A percentile compares a stretch with the other conserved stretches of the same genome.
phyloP scores from a whole-genome alignment of 1,284 basidiomycete species.

The Cryptococcus jaspeensis region DNA sequence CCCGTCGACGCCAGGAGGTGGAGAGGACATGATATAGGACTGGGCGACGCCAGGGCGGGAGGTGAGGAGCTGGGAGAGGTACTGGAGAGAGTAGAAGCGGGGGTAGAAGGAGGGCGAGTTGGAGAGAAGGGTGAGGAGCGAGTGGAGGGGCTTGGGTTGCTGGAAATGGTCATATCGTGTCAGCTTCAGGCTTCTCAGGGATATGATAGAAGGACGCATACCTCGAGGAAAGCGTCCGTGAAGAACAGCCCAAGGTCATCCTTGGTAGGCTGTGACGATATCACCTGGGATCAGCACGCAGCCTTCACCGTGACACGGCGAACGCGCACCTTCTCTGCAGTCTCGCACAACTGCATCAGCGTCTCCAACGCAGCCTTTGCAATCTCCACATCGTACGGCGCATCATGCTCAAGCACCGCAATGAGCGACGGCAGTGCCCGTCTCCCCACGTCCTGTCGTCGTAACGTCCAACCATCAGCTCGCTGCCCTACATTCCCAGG shows the following conservation, averaged over 20 bases:
- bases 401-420: conserved; percentile 78
- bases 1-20: conserved; percentile 47
- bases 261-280: conserved; percentile 40
- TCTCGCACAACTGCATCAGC: conserved; percentile 57
- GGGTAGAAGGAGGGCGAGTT: conserved; percentile 67
- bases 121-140: conserved; percentile 72
- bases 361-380: conserved; percentile 89
- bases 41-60: conserved; percentile 80
- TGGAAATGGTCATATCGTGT: conserved; percentile 4
- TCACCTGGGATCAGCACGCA: conserved; percentile 2
- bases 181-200: neutral
- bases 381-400: conserved; percentile 82
- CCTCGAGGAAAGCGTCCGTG: conserved; percentile 50
- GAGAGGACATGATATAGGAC: conserved; percentile 69
- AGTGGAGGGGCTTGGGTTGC: conserved; percentile 66
- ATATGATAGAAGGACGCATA: conserved; percentile 10
- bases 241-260: conserved; percentile 54
- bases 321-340: conserved; percentile 41
- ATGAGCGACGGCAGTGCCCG: conserved; percentile 72
- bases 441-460: conserved; percentile 69
- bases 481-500: conserved; percentile 10
- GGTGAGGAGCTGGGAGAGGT: conserved; percentile 73
- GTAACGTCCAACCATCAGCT: conserved; percentile 1
- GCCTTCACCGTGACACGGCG: neutral
- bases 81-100: conserved; percentile 81